Evolutionary conservation across 2,329 filamentous ascomycete genomes (phyloP), one percentile per base, ranked within the genome.

Genomic region (Colletotrichum plurivorum): DNA sequence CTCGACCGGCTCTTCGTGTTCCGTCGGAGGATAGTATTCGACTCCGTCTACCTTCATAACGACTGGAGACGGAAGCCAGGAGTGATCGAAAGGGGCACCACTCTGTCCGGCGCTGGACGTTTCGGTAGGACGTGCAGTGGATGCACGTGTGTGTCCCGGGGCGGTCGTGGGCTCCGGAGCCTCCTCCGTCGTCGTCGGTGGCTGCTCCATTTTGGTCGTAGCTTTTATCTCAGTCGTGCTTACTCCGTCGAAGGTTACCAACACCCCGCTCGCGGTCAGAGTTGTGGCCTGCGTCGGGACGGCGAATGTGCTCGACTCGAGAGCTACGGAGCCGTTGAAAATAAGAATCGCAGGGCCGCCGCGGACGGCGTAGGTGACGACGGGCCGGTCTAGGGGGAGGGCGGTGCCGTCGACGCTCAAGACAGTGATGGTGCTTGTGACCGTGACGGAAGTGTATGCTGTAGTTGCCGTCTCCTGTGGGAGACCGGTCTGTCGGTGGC

Each of bases 11-110:
- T 61, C 58, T 31, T 61, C 58, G 2, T 52, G 45, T 12, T 51
- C 22, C 3, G 57, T 60, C 15, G 57, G 57, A 43, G 57, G 58
- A 10, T 61, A 61, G 25, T 52, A 61, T 10, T 61, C 58, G 18
- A 46, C n/a, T 18, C 48, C 58, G 15, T 43, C 31, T 9, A 61
- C 25, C 2, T 61, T 53, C 8, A 61, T 10, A 1, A 45, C 15
- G 12, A 61, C 58, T 8, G 58, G 58, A 18, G 22, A 46, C 8
- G 58, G 58, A 25, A 16, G 4, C 58, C 58, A 61, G 8, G 9
- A n/a, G 18, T 59, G 56, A 10, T 25, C 39, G 25, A 59, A 59
- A 10, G 41, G 41, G 16, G 36, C 46, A 5, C 48, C 43, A n/a
- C 10, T 48, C 39, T 27, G 16, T 2, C 27, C 9, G 18, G 36